Conservation (phyloP, 805 yeast genomes). For the Kregervanrija delftensis region DNA sequence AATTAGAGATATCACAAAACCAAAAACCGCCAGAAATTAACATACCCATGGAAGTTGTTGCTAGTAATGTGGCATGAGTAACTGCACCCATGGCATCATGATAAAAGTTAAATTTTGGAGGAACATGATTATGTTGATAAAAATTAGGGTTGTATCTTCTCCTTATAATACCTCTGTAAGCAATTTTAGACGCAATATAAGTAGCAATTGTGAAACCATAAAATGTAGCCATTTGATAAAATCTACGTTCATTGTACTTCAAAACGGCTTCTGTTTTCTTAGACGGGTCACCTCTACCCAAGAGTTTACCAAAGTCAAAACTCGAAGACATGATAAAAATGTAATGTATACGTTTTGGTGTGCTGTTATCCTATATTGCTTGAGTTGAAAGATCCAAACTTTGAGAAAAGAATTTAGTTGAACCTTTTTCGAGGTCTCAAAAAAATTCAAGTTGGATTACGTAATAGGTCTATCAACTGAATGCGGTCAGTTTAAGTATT, state of each 20-base stretch:
- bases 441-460: too few relatives aligned
- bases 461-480: too few relatives aligned
- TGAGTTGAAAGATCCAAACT: too few relatives aligned
- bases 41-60: conserved; percentile 69
- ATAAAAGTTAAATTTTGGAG: conserved; percentile 75
- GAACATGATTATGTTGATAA: conserved; percentile 80
- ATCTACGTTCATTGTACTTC: conserved; percentile 55
- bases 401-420: too few relatives aligned
- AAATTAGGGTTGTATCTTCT: conserved; percentile 69
- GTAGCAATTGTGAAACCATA: conserved; percentile 69
- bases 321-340: conserved; percentile 7
- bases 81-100: conserved; percentile 84
- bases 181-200: conserved; percentile 63
- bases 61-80: conserved; percentile 69
- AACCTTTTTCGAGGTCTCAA: too few relatives aligned
- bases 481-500: too few relatives aligned
- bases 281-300: conserved; percentile 23
- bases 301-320: conserved; percentile 24
- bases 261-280: conserved; percentile 27
- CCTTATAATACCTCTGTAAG: conserved; percentile 65
- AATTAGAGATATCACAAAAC: conserved; percentile 64
- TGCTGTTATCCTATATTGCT: too few relatives aligned
- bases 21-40: conserved; percentile 69
- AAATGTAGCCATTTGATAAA: conserved; percentile 65
- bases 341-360: not conserved